Evolutionary conservation across 2,329 filamentous ascomycete genomes (phyloP), one percentile per base, ranked within the genome.

Genomic region (Pseudocercospora fuligena): DNA sequence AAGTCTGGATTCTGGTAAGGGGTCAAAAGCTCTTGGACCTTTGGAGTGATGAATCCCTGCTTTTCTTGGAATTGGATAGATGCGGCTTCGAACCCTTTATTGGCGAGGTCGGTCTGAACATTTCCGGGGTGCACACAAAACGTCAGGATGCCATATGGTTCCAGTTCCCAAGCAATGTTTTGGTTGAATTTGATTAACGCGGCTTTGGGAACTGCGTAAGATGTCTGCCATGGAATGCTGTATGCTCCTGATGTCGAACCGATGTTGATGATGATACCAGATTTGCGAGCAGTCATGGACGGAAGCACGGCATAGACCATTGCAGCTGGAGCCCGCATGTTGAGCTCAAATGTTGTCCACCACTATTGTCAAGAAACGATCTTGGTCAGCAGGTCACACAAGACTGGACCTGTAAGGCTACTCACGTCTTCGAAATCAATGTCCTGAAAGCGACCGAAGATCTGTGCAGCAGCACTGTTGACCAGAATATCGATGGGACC

Each of bases 201-300:
- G 2, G 47, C 21, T 25, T 65, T 65, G 1, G 63, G 49, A 3
- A 49, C 40, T 11, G 40, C 57, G 49, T 65, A 65, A 3, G 61
- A 29, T n/a, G 61, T 43, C 63, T 54, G 43, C 49, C 49, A 57
- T 21, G 36, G 31, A 7, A 14, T 33, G 27, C 54, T 58, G 33
- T 60, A 36, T 6, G 49, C 63, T 14, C 58, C 63, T 9, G 58
- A 47, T 5, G 63, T 31, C 16, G 56, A 60, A n/a, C n/a, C 27
- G 2, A 65, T 12, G 19, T 65, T 61, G 27, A 65, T 49, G 5
- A 61, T 31, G 47, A 57, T 47, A 14, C 63, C 63, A n/a, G 46
- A 43, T 16, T 65, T 65, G 9, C 58, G 46, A 7, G 27, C 46
- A 16, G 43, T 16, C 63, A 65, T 65, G n/a, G 57, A 47, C 8